These are phyloP conservation scores for Solanum acaule DNA, from an alignment of 257 asterid genomes.

Conservation along the genomic window DNA sequence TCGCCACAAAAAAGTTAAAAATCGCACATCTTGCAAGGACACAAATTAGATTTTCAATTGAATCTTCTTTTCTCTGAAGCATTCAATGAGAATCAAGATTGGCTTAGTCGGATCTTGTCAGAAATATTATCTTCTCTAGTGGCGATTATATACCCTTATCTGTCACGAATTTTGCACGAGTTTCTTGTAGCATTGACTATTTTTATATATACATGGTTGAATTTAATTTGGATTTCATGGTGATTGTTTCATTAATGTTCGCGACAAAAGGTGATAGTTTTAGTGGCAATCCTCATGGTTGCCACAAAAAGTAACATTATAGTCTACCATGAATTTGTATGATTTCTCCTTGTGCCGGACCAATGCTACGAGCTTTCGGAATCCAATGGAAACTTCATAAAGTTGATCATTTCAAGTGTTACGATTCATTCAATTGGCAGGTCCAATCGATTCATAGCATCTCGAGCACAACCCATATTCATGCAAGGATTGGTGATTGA, in stretches of 20 bases:
- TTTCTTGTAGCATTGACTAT: background rate
- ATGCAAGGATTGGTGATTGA: too few species aligned
- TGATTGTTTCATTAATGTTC: background rate
- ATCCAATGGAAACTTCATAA: too few species aligned
- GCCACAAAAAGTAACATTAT: background rate
- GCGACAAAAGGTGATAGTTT: background rate
- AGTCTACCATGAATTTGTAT: background rate
- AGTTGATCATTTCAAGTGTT: too few species aligned
- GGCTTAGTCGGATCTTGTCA: background rate
- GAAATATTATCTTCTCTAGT: background rate
- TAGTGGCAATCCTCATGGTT: background rate
- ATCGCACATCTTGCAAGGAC: background rate
- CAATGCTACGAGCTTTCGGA: too few species aligned
- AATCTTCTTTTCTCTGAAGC: background rate
- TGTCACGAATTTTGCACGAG: background rate
- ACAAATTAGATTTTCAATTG: background rate
- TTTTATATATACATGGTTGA: background rate
- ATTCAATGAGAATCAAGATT: background rate
- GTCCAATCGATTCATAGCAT: too few species aligned
- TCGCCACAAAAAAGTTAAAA: background rate
- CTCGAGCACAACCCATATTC: too few species aligned
- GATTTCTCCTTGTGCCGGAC: background rate
- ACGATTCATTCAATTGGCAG: too few species aligned
- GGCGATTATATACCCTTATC: background rate
- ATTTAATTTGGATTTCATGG: background rate